Percentiles rank a stretch among this genome's conserved stretches.
Evolutionary conservation across 164 flowering plant species (phyloP).

Genomic region (Kalanchoe fedtschenkoi): DNA sequence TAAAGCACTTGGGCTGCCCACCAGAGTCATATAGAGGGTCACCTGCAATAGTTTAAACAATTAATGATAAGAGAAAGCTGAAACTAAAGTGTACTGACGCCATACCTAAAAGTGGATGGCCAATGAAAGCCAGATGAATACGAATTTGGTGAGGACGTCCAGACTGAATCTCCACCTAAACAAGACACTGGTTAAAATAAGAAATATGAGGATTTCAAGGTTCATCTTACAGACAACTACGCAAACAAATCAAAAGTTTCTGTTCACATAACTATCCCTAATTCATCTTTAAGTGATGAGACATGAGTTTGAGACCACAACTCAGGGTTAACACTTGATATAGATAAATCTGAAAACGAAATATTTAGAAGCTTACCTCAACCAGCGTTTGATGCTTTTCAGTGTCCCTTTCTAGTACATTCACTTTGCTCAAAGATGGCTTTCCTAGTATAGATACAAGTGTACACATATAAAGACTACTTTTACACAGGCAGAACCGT

Average conservation of each 20-base stretch:
- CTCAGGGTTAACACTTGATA: neutral
- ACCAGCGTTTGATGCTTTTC: slow-evolving; percentile 39
- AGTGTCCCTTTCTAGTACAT: slow-evolving; percentile 53
- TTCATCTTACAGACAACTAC: too few relatives aligned
- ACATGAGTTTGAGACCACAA: neutral
- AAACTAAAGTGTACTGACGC: neutral
- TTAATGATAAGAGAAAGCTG: neutral
- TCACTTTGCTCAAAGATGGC: slow-evolving; percentile 66
- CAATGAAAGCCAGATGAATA: slow-evolving; percentile 83
- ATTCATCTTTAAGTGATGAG: neutral
- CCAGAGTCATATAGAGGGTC: slow-evolving; percentile 80
- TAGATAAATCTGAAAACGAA: neutral
- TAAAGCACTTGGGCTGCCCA: slow-evolving; percentile 53
- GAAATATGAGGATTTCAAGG: neutral
- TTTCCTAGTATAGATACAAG: slow-evolving; percentile 33
- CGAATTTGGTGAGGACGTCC: slow-evolving; percentile 98
- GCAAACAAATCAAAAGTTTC: too few relatives aligned
- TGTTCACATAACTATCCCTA: too few relatives aligned
- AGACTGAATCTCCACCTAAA: slow-evolving; percentile 85
- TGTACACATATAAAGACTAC: neutral
- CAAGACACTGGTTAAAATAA: neutral
- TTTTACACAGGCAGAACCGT: neutral
- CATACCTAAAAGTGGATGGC: slow-evolving; percentile 87
- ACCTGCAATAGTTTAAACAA: slow-evolving; percentile 33
- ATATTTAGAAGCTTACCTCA: slow-evolving; percentile 29